Base-by-base conservation (phyloP, 1,139 yeast species). In the Blastobotrys buckinghamii region DNA sequence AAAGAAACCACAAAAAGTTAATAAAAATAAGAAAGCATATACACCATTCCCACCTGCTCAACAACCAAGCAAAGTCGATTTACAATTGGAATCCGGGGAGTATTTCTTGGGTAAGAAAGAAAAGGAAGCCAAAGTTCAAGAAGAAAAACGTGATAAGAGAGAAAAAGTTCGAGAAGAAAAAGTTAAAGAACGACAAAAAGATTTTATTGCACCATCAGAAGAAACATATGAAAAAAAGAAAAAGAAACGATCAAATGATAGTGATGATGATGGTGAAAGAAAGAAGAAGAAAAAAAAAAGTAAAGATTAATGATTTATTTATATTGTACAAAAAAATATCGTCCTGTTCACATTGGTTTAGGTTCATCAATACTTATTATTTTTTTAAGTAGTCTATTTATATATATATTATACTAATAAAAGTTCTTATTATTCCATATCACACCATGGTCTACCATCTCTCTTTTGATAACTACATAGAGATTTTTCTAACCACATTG, bases 1-100 rank as follows among this genome's bases (percentile, higher is more conserved):
- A 65, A 87, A 86, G 84, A 83, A 82, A 75, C 86, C 92, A 55
- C 82, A 79, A 73, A 78, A 77, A 67, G 42, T 50, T 36, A 4
- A 7, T n/a, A 16, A 16, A 29, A 37, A 46, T 38, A 46, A 45
- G 38, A 44, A 43, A 44, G 13, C 30, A 37, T 92, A 92, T 78
- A 92, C 98, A 30, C 98, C 98, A 64, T 94, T 94, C 89, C 99
- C 99, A 70, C 98, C 98, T 58, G 87, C 88, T 51, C 99, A 88
- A 71, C 79, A 80, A 59, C 98, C 97, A 64, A 84, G 98, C 75
- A 90, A 92, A 85, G 76, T 94, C 69, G 99, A 94, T 79, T 73
- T 90, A 66, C 95, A 90, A 72, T 89, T 94, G 70, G 98, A 92
- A 71, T 83, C 95, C 74, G 99, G 99, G 79, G 98, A 94, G 68